Conservation (phyloP, 2,329 filamentous ascomycete genomes). For the Fusarium sp. region DNA sequence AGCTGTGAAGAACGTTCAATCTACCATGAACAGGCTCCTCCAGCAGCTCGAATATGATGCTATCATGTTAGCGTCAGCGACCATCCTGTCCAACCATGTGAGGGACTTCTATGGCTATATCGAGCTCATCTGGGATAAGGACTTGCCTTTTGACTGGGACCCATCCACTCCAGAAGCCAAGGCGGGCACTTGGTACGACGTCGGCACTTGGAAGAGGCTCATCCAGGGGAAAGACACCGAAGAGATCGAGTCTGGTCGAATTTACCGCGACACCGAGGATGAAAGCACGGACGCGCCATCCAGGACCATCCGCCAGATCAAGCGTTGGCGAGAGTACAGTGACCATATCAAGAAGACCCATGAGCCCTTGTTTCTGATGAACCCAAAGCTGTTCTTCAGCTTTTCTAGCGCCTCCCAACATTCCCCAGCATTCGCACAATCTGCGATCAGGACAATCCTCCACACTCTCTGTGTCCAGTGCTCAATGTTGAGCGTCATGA, state of each 20-base stretch:
- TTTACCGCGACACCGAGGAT: not conserved
- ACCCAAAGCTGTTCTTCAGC: not conserved
- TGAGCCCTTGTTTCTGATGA: not conserved
- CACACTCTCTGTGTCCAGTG: not conserved
- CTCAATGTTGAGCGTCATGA: not conserved
- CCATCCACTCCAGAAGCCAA: not conserved
- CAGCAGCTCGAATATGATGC: not conserved
- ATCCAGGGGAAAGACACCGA: not conserved
- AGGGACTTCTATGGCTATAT: not conserved
- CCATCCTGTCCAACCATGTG: not conserved
- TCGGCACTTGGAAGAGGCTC: not conserved
- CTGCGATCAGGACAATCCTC: not conserved
- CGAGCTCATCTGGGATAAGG: not conserved
- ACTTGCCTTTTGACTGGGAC: not conserved
- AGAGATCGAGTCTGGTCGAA: not conserved
- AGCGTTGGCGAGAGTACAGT: not conserved
- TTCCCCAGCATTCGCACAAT: not conserved
- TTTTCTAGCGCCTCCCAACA: not conserved
- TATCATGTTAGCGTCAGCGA: not conserved
- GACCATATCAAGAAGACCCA: not conserved
- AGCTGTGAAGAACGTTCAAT: not conserved
- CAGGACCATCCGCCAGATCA: not conserved
- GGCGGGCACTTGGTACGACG: not conserved
- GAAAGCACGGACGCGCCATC: not conserved
- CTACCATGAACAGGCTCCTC: not conserved